A percentile compares a stretch with the other conserved stretches of the same genome.
phyloP scores from a whole-genome alignment of 768 basidiomycete species.

The Scleroderma bovista region DNA sequence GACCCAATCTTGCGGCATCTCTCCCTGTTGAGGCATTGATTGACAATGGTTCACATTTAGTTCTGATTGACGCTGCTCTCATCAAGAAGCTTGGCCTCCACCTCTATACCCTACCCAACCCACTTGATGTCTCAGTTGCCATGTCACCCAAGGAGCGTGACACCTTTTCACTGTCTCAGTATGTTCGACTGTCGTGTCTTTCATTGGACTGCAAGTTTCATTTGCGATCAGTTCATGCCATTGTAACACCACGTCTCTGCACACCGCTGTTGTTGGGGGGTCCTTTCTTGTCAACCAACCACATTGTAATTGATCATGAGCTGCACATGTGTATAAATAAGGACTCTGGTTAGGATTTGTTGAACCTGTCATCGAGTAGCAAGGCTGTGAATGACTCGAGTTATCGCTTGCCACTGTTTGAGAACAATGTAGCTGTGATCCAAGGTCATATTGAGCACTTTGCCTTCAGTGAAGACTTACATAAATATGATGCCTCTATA shows the following conservation, averaged over 20 bases:
- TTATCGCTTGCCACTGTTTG: too few relatives aligned
- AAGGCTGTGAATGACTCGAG: background rate
- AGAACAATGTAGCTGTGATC: background rate
- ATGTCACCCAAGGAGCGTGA: background rate
- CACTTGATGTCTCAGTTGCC: background rate
- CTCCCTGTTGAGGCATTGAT: constrained; percentile 13
- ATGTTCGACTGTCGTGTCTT: background rate
- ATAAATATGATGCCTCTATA: background rate
- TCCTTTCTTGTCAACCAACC: constrained; percentile 1
- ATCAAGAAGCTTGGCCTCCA: background rate
- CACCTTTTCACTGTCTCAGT: background rate
- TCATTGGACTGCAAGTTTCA: background rate
- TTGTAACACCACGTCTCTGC: background rate
- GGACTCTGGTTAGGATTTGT: background rate
- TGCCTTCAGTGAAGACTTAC: background rate
- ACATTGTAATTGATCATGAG: constrained; percentile 1
- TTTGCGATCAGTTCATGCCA: background rate
- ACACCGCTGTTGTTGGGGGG: background rate
- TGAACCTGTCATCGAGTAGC: background rate
- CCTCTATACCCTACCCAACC: background rate
- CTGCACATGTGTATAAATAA: background rate
- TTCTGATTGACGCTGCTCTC: background rate
- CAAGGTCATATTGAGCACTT: background rate
- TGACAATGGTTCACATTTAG: constrained; percentile 22
- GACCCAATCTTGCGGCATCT: background rate